Conservation (phyloP, 768 basidiomycete species). For the Bullera alba region DNA sequence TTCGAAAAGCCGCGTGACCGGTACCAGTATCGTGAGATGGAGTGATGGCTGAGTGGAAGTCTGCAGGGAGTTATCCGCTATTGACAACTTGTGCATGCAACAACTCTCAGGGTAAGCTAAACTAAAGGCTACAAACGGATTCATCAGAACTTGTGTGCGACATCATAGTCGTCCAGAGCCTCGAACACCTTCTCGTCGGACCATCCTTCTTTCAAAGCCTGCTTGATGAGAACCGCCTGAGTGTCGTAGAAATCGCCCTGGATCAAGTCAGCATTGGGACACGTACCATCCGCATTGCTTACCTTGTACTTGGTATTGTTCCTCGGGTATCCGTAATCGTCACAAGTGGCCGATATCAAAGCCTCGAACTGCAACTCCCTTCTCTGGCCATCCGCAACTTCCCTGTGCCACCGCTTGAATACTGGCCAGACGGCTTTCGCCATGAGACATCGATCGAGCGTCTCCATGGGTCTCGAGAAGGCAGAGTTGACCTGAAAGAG, state of each 20-base stretch:
- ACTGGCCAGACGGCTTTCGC: constrained; percentile 6
- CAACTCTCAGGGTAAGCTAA: too few relatives aligned
- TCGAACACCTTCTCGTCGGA: background rate
- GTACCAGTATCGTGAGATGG: too few relatives aligned
- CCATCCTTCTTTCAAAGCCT: background rate
- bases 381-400: background rate
- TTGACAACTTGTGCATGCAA: too few relatives aligned
- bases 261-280: background rate
- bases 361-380: background rate
- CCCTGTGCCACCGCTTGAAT: background rate
- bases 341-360: background rate
- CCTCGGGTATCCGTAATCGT: background rate
- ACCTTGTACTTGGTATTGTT: background rate
- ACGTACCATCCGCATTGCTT: background rate
- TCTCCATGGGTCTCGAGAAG: constrained; percentile 7
- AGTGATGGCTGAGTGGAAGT: too few relatives aligned
- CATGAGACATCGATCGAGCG: constrained; percentile 2
- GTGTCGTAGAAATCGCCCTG: background rate
- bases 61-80: too few relatives aligned
- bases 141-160: too few relatives aligned
- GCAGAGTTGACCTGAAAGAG: constrained; percentile 9
- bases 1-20: too few relatives aligned
- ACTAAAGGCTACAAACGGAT: too few relatives aligned
- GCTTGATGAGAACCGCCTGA: background rate
- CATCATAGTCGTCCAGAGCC: background rate